Conservation (phyloP, 805 yeast genomes). For the Lipomyces mesembrius region DNA sequence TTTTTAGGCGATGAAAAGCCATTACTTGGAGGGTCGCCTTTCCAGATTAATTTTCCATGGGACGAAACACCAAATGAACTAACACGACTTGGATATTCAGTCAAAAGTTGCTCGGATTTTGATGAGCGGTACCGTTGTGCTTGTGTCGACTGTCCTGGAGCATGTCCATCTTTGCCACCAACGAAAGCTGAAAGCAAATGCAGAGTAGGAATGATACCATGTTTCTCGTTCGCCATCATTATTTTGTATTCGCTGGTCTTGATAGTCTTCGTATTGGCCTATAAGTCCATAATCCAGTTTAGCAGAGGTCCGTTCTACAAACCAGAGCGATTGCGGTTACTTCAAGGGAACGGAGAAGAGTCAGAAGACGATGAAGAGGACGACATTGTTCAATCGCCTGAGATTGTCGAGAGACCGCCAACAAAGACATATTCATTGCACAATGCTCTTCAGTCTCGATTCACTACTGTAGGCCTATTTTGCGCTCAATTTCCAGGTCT, state of each 20-base stretch:
- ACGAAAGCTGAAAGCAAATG: slow-evolving; percentile 51
- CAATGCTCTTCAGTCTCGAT: slow-evolving; percentile 52
- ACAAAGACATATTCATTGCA: slow-evolving; percentile 54
- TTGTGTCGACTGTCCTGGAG: slow-evolving; percentile 82
- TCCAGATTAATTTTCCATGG: slow-evolving; percentile 81
- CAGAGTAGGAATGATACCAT: slow-evolving; percentile 65
- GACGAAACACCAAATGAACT: slow-evolving; percentile 41
- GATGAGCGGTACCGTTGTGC: slow-evolving; percentile 70
- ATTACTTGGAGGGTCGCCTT: slow-evolving; percentile 90
- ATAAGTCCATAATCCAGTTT: slow-evolving; percentile 25
- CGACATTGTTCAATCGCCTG: slow-evolving; percentile 40
- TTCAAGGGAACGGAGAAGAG: slow-evolving; percentile 50
- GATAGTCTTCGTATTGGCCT: slow-evolving; percentile 37
- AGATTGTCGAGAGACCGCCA: slow-evolving; percentile 37
- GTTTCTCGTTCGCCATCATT: slow-evolving; percentile 69
- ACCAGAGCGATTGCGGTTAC: slow-evolving; percentile 45
- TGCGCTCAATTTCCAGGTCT: slow-evolving; percentile 67
- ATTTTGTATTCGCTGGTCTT: slow-evolving; percentile 52
- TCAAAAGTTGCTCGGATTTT: slow-evolving; percentile 61
- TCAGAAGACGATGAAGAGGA: slow-evolving; percentile 46
- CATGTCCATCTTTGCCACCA: slow-evolving; percentile 71
- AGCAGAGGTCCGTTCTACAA: slow-evolving; percentile 25
- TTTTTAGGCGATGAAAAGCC: slow-evolving; percentile 96
- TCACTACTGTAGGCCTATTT: slow-evolving; percentile 57
- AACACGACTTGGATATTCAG: slow-evolving; percentile 21